Base-by-base conservation (phyloP, 352 stramenopile genomes). In the Blastocystis sp. region DNA sequence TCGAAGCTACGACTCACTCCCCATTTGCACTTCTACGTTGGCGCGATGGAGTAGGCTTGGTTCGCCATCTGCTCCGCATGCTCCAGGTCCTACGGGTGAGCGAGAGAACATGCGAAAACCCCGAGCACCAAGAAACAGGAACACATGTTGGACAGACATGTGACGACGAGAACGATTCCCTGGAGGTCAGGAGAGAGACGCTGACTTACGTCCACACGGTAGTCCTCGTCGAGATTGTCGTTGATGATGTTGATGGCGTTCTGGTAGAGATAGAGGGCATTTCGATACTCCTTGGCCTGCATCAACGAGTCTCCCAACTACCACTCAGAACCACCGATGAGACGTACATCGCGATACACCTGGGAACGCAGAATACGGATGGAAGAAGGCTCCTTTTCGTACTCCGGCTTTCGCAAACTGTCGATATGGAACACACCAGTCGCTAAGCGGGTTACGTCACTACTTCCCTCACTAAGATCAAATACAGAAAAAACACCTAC, bases 41-140 rank as follows among this genome's bases (percentile, higher is more conserved):
- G 62, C 4, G n/a, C 41, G 47, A 79, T 79, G 13, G 18, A 37
- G 47, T 79, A 79, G 18, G 68, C 68, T 29, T 79, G 68, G 18
- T 79, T 79, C 47, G 68, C 68, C 68, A 79, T 79, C 18, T 39
- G 55, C 34, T 79, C 68, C 18, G 68, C 68, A 13, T 50, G 68
- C 5, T 79, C 68, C 37, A 79, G 8, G 7, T 79, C 34, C 68
- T 79, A 79, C 9, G 34, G 1, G 47, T 79, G 41, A 79, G 15
- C 18, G 13, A 34, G 13, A 20, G 13, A 20, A 23, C 68, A 13
- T 0, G 43, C 1, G 1, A 11, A 13, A 13, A 61, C 68, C 23
- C 61, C 61, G 23, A 79, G 20, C 37, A 26, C n/a, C 47, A 79
- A 20, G 68, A 79, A 79, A n/a, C 68, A 79, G 18, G n/a, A 39